Conservation (phyloP, 805 yeast species). For the Millerozyma acaciae region DNA sequence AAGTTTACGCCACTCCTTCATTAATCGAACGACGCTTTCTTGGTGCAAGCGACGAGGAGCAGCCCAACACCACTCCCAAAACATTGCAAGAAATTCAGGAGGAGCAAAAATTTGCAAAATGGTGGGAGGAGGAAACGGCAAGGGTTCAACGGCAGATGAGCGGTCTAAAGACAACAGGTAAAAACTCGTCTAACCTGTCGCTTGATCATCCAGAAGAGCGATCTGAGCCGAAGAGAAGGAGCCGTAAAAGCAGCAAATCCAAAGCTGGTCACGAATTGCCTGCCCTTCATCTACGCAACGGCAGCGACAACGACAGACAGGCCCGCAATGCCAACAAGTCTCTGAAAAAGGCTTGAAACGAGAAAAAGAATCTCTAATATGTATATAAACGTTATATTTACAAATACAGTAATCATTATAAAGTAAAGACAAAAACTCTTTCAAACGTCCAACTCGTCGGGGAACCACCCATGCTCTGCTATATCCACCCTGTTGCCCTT, state of each 20-base stretch:
- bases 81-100: slow-evolving; percentile 69
- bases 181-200: slow-evolving; percentile 1
- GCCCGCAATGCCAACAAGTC: too few species aligned
- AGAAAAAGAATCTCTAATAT: too few species aligned
- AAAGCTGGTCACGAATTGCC: too few species aligned
- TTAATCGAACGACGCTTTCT: slow-evolving; percentile 11
- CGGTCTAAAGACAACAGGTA: slow-evolving; percentile 3
- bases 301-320: too few species aligned
- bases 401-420: too few species aligned
- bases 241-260: slow-evolving; percentile 3
- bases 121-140: slow-evolving; percentile 85
- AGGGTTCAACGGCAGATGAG: slow-evolving; percentile 50
- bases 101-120: slow-evolving; percentile 78
- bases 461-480: slow-evolving; percentile 65
- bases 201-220: slow-evolving; percentile 5
- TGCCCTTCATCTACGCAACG: too few species aligned
- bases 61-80: slow-evolving; percentile 13
- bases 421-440: too few species aligned
- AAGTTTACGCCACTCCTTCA: slow-evolving; percentile 21
- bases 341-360: too few species aligned
- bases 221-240: slow-evolving; percentile 4
- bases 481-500: slow-evolving; percentile 37
- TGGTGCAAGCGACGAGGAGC: neutral
- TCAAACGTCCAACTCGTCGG: too few species aligned
- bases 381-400: too few species aligned